Base-by-base conservation (phyloP, 1,139 yeast species). In the Taphrina confusa region DNA sequence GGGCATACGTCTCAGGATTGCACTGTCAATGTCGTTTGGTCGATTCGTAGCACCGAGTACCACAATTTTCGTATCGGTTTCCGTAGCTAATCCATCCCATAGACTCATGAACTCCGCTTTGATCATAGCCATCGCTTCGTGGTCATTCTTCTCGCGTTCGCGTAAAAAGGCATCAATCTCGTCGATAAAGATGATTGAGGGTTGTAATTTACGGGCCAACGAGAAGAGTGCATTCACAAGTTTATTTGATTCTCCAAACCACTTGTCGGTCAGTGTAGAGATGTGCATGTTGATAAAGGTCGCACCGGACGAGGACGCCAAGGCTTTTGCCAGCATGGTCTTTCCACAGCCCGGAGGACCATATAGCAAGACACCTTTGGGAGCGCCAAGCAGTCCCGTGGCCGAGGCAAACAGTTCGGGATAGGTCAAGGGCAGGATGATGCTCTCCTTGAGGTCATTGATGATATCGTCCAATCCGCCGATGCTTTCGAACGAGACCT, bases 271-370 rank as follows among this genome's bases (percentile, higher is more conserved):
- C 22, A 92, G 82, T 0, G 94, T 85, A 5, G 96, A 89, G 95
- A 92, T 88, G 72, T 96, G 81, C 60, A 92, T 86, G 70, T 91
- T 90, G 59, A 92, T 80, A 73, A 92, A 92, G 68, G 86, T 89
- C 0, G 98, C 97, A 0, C 91, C 91, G 67, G 95, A 85, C 71
- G 91, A 96, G 61, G 84, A 82, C 1, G 97, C 97, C 52, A 92
- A 80, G 0, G 97, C 97, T 72, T 91, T 91, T 20, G 97, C 97
- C 68, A 92, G 78, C 96, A 92, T 88, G 9, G 97, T 92, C 73
- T 92, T 92, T 62, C 97, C 97, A 73, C 97, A 92, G 0, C 98
- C 97, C 0, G 98, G 97, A 1, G 98, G 97, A 0, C 98, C 98
- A 70, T 89, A 85, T 61, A 92, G 79, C 47, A 92, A 75, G 1